phyloP scores from a whole-genome alignment of 768 basidiomycete genomes.

The Xerocomellus dryophilus region DNA sequence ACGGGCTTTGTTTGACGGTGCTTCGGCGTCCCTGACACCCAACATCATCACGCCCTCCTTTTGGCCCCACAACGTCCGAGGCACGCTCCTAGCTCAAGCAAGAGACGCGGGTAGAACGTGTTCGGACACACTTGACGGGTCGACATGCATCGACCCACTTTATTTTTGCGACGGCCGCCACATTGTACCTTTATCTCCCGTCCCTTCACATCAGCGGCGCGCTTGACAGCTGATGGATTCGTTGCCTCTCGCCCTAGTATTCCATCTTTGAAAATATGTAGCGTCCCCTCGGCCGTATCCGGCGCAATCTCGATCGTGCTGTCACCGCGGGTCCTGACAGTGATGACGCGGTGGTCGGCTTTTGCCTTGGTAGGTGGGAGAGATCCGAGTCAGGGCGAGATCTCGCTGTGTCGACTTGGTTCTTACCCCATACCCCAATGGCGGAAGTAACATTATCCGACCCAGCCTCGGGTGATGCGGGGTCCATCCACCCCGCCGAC shows the following conservation, averaged over 20 bases:
- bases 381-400: too few relatives aligned
- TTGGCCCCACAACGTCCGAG: constrained; percentile 27
- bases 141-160: constrained; percentile 65
- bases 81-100: constrained; percentile 9
- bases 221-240: constrained; percentile 10
- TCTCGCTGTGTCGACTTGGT: too few relatives aligned
- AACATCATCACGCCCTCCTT: constrained; percentile 74
- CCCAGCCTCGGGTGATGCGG: constrained; percentile 36
- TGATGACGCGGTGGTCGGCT: constrained; percentile 90
- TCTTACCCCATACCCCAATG: constrained; percentile 8
- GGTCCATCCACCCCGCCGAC: constrained; percentile 40
- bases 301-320: constrained; percentile 73
- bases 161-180: constrained; percentile 68
- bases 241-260: constrained; percentile 2
- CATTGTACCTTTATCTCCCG: constrained; percentile 58
- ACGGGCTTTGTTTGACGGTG: constrained; percentile 75
- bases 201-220: constrained; percentile 11
- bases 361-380: constrained; percentile 68
- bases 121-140: constrained; percentile 64
- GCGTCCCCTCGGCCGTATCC: constrained; percentile 65
- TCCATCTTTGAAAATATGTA: constrained; percentile 30
- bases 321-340: constrained; percentile 84
- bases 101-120: constrained; percentile 35
- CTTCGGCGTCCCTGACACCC: constrained; percentile 62
- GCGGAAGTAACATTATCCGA: constrained; percentile 76